phyloP scores from a whole-genome alignment of 352 stramenopile species.

The Phytopythium sindhum region DNA sequence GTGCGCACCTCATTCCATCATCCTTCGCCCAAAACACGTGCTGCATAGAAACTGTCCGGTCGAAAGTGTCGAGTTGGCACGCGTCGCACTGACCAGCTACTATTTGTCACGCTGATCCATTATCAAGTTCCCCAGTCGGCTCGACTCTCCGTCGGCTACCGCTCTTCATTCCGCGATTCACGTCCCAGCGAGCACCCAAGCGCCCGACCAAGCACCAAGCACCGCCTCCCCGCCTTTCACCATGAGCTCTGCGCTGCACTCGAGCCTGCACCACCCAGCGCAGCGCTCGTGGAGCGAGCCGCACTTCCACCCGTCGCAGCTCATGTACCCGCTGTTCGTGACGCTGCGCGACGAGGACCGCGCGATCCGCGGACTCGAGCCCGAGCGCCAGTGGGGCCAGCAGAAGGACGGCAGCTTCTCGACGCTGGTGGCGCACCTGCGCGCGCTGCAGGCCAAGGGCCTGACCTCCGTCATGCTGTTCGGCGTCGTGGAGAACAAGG shows the following conservation, averaged over 20 bases:
- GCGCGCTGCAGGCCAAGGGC: conserved; percentile 65
- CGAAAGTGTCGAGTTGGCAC: neutral
- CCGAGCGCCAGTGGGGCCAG: conserved; percentile 83
- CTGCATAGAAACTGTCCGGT: neutral
- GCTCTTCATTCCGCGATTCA: neutral
- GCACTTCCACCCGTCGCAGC: conserved; percentile 84
- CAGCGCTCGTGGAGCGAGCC: conserved; percentile 85
- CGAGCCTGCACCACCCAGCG: conserved; percentile 75
- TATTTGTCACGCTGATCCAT: neutral
- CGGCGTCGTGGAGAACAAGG: conserved; percentile 84
- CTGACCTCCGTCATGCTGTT: conserved; percentile 88
- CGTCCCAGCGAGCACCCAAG: neutral
- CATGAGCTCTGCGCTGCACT: conserved; percentile 47
- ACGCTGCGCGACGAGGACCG: conserved; percentile 67
- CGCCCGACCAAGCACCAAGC: neutral
- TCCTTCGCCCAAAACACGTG: neutral
- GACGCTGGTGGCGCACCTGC: conserved; percentile 70
- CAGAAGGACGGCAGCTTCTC: conserved; percentile 59
- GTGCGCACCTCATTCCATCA: neutral
- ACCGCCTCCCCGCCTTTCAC: neutral
- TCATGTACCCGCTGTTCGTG: conserved; percentile 90
- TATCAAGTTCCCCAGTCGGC: neutral
- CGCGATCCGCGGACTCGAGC: conserved; percentile 74
- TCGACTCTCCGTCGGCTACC: neutral
- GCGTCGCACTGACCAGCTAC: neutral